Percentiles rank a stretch among this genome's conserved stretches.
Conservation (phyloP, 2,329 filamentous ascomycete genomes). For the Daldinia sp. region DNA sequence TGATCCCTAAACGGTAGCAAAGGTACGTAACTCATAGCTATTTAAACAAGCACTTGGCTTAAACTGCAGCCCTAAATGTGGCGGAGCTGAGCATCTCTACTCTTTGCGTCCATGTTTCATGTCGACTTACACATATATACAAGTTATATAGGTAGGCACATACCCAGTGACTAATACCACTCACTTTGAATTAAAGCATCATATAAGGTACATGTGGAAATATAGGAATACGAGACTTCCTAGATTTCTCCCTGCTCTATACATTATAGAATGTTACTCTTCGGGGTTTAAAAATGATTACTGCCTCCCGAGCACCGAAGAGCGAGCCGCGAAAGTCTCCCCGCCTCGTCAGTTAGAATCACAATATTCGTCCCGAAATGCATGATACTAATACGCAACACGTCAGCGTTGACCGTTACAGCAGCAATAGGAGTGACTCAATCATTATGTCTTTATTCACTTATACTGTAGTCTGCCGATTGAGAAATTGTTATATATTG, state of each 20-base stretch:
- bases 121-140: neutral
- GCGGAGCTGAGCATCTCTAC: neutral
- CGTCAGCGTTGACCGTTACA: neutral
- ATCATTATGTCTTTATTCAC: neutral
- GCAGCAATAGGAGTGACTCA: neutral
- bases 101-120: neutral
- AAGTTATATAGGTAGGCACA: no score
- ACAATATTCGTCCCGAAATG: neutral
- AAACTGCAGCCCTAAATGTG: neutral
- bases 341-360: neutral
- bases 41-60: neutral
- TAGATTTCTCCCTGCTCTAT: neutral
- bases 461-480: neutral
- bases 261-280: neutral
- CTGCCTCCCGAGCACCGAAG: neutral
- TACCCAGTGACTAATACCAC: neutral
- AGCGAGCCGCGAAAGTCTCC: neutral
- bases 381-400: neutral
- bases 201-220: neutral
- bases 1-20: neutral
- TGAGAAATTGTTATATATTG: neutral
- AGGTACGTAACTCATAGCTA: neutral
- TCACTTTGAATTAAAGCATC: neutral
- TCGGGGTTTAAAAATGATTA: neutral
- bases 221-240: neutral